Evolutionary conservation across 2,329 filamentous ascomycete genomes (phyloP).

Genomic region (Didymella arachidicola): DNA sequence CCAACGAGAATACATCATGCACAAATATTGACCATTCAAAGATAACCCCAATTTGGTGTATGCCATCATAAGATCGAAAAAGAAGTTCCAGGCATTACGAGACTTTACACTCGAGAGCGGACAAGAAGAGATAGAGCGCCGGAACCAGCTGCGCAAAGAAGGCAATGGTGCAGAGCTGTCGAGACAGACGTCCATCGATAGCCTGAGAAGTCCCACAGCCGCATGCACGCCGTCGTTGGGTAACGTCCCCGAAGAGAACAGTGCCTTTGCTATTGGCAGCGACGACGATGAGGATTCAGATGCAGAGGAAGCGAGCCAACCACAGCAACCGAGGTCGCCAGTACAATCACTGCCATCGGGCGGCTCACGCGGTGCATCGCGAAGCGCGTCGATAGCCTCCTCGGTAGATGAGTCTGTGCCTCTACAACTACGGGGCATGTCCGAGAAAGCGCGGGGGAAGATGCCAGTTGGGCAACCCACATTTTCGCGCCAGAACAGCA

Average conservation of each 20-base stretch:
- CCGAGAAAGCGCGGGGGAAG: slow-evolving; percentile 95
- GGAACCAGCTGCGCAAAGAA: slow-evolving; percentile 74
- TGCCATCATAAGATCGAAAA: slow-evolving; percentile 78
- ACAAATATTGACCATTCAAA: slow-evolving; percentile 39
- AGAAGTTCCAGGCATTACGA: slow-evolving; percentile 82
- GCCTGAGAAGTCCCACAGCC: slow-evolving; percentile 68
- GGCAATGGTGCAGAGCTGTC: slow-evolving; percentile 46
- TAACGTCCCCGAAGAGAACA: slow-evolving; percentile 78
- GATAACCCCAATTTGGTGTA: slow-evolving; percentile 85
- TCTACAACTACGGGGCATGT: slow-evolving; percentile 87
- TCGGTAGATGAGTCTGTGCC: slow-evolving; percentile 81
- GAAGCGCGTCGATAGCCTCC: slow-evolving; percentile 73
- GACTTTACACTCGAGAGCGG: slow-evolving; percentile 91
- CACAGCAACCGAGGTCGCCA: slow-evolving; percentile 46
- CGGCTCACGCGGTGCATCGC: slow-evolving; percentile 52
- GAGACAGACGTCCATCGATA: slow-evolving; percentile 71
- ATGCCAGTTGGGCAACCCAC: slow-evolving; percentile 83
- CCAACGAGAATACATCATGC: slow-evolving; percentile 5
- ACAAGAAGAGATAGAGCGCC: slow-evolving; percentile 86
- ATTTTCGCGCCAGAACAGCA: slow-evolving; percentile 91
- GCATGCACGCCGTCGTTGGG: slow-evolving; percentile 65
- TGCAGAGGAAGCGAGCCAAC: slow-evolving; percentile 61
- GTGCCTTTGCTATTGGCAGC: slow-evolving; percentile 87
- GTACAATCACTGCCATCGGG: slow-evolving; percentile 35
- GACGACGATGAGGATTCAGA: slow-evolving; percentile 73